phyloP scores from a whole-genome alignment of 1,284 basidiomycete genomes.

The Heimioporus punctisporus region DNA sequence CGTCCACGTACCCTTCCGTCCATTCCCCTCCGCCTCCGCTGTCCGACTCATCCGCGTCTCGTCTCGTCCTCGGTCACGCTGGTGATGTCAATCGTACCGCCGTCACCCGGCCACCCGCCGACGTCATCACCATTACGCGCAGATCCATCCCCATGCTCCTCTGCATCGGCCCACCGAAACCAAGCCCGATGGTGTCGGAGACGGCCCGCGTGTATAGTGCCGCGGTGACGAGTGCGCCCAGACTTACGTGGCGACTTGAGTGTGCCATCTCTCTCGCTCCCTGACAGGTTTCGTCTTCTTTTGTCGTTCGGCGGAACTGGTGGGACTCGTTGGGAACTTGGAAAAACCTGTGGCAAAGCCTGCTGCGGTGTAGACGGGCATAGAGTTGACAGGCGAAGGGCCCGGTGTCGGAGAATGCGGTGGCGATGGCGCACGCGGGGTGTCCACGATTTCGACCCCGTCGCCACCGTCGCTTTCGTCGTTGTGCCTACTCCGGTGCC shows the following conservation, averaged over 20 bases:
- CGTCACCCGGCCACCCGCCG: constrained; percentile 16
- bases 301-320: neutral
- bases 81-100: constrained; percentile 31
- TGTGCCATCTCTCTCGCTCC: constrained; percentile 3
- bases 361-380: neutral
- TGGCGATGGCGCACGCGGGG: constrained; percentile 19
- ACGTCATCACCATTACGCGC: neutral
- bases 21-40: neutral
- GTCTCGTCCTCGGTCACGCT: constrained; percentile 30
- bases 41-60: neutral
- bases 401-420: constrained; percentile 23
- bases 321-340: constrained; percentile 11
- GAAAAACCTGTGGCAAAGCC: too few species aligned
- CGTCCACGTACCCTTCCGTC: constrained; percentile 8
- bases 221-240: constrained; percentile 27
- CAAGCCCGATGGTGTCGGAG: constrained; percentile 11
- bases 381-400: constrained; percentile 10
- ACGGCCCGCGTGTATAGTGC: constrained; percentile 7
- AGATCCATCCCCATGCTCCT: neutral
- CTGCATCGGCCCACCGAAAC: neutral
- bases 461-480: neutral
- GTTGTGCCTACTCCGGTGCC: neutral
- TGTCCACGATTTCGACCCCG: constrained; percentile 19
- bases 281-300: constrained; percentile 7
- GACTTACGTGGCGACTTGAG: constrained; percentile 33